Evolutionary conservation across 805 yeast genomes (phyloP), one percentile per base, ranked within the genome.

Genomic region (Zygosaccharomyces kombuchaensis): DNA sequence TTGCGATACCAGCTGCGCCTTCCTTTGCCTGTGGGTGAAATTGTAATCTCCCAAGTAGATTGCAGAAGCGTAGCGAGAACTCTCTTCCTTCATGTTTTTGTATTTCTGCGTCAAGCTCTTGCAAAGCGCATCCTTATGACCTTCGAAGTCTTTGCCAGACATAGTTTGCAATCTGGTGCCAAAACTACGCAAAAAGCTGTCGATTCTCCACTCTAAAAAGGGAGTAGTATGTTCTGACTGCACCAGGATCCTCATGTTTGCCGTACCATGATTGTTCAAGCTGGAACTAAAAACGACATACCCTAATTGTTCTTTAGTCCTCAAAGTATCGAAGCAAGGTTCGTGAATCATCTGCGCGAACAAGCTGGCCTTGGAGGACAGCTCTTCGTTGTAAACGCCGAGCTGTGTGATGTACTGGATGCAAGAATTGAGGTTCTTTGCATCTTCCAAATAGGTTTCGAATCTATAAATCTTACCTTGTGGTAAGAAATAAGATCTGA

Each of bases 281-380:
- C 76, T 69, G 0, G 95, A 86, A 36, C 93, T 81, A 60, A 87
- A 88, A 0, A 91, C 99, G 51, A 91, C 89, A 59, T 91, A 91
- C 2, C 99, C 99, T 26, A 91, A 74, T 65, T 93, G 98, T 68
- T 91, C 98, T 57, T 87, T 84, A 6, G 99, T 91, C 66, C 99
- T 78, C 47, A 91, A 74, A 51, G 85, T 85, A 59, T 87, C 83
- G 67, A 91, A 93, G 47, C 91, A 85, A 4, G 96, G 97, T 62
- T 91, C 97, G 54, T 77, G 80, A 40, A 84, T 70, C 51, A 89
- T 75, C 50, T 86, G 91, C 0, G 84, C 77, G 38, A 87, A 66
- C 43, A 91, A 67, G 40, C 83, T 87, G 9, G 84, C 73, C 44
- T 76, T 59, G 0, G 81, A 76, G 36, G 80, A 68, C 25, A 61